phyloP scores from a whole-genome alignment of 352 stramenopile genomes.

The Pythium rhizo-oryzae region DNA sequence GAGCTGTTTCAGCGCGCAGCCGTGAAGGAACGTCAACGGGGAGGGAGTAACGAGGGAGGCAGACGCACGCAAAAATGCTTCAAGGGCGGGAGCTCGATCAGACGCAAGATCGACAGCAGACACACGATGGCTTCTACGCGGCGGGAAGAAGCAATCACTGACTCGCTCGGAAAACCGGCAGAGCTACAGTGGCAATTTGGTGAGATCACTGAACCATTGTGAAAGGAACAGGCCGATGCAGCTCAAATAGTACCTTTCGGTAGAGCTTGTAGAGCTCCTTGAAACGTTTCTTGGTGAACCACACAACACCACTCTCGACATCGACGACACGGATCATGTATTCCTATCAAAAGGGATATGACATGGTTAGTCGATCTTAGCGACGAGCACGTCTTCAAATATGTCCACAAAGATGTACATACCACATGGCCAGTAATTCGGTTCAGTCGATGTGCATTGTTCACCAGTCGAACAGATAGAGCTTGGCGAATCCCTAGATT shows the following conservation, averaged over 20 bases:
- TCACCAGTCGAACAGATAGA: constrained; percentile 81
- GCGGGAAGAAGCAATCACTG: constrained; percentile 72
- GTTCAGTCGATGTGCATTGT: constrained; percentile 54
- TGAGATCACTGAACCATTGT: too few relatives aligned
- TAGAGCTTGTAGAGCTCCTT: constrained; percentile 84
- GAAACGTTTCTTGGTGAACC: constrained; percentile 83
- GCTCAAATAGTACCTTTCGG: constrained; percentile 54
- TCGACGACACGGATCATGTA: constrained; percentile 88
- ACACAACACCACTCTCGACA: constrained; percentile 84
- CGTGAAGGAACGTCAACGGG: constrained; percentile 74
- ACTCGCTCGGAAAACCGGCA: constrained; percentile 69
- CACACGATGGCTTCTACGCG: constrained; percentile 59
- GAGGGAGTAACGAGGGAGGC: constrained; percentile 76
- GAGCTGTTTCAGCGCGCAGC: constrained; percentile 74
- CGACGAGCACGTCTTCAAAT: too few relatives aligned
- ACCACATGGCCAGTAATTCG: constrained; percentile 74
- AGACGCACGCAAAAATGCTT: constrained; percentile 73
- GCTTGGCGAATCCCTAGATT: constrained; percentile 73
- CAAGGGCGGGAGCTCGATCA: constrained; percentile 70
- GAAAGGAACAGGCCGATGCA: too few relatives aligned
- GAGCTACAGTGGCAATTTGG: constrained; percentile 36
- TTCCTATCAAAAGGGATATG: constrained; percentile 43
- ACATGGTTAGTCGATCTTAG: background rate
- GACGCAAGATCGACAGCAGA: constrained; percentile 62
- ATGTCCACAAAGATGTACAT: constrained; percentile 14